Evolutionary conservation across 257 asterid species (phyloP).

Genomic region (Solanum tarijense): DNA sequence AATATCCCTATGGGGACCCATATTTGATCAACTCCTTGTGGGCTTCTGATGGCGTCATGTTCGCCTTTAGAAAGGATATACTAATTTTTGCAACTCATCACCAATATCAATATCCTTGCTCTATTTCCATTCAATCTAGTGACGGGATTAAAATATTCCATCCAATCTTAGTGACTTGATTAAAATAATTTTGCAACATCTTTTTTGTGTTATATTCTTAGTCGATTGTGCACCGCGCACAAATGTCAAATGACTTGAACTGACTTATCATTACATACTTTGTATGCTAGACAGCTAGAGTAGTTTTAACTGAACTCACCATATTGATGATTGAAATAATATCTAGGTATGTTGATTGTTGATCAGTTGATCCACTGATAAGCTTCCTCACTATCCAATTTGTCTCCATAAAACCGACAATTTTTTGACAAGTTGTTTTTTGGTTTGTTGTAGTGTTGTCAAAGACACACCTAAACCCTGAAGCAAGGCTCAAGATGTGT

Average conservation of each 20-base stretch:
- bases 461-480: neutral
- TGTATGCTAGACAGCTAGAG: neutral
- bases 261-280: neutral
- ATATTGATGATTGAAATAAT: neutral
- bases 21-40: conserved; percentile 45
- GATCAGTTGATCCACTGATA: neutral
- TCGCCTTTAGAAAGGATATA: neutral
- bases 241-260: neutral
- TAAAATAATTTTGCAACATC: neutral
- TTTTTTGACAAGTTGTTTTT: neutral
- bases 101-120: neutral
- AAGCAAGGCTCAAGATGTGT: neutral
- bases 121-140: neutral
- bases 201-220: neutral
- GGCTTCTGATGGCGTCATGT: conserved; percentile 8
- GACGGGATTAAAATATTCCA: neutral
- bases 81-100: neutral
- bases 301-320: neutral
- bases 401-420: neutral
- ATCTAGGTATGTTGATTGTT: neutral
- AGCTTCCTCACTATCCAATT: neutral
- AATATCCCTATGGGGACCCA: conserved; percentile 66
- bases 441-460: neutral
- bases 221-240: neutral
- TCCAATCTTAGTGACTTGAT: neutral